Percentiles rank a stretch among this genome's conserved stretches.
Conservation (phyloP, 2,329 filamentous ascomycete species). For the Didymellaceae sp. region DNA sequence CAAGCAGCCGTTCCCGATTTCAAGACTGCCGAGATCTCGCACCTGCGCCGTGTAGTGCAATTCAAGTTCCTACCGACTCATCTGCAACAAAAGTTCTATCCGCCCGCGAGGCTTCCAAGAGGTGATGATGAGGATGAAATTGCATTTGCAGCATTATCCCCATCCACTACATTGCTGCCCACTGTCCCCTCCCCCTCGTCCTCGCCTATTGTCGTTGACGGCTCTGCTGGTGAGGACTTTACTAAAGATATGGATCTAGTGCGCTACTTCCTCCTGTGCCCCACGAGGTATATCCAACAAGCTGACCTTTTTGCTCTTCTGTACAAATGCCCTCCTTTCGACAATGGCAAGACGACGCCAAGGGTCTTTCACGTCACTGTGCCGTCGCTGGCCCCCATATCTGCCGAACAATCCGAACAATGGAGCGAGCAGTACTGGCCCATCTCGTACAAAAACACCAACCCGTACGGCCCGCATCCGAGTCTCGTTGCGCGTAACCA, state of each 20-base stretch:
- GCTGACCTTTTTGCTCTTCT: slow-evolving; percentile 53
- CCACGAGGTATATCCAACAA: slow-evolving; percentile 58
- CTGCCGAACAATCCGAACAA: slow-evolving; percentile 73
- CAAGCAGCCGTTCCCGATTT: slow-evolving; percentile 54
- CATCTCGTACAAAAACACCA: slow-evolving; percentile 84
- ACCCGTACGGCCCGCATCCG: slow-evolving; percentile 84
- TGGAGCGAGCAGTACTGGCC: slow-evolving; percentile 85
- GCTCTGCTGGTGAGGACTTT: slow-evolving; percentile 25
- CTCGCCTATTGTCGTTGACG: slow-evolving; percentile 4
- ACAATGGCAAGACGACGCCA: slow-evolving; percentile 46
- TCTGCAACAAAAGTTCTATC: slow-evolving; percentile 52
- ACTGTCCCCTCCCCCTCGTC: slow-evolving; percentile 18
- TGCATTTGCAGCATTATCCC: slow-evolving; percentile 38
- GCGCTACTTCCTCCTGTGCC: slow-evolving; percentile 61
- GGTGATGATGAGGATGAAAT: slow-evolving; percentile 43
- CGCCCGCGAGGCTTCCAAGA: slow-evolving; percentile 42
- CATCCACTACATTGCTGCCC: slow-evolving; percentile 27
- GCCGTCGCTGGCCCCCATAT: slow-evolving; percentile 76
- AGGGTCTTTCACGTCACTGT: slow-evolving; percentile 71
- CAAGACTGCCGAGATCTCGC: slow-evolving; percentile 54
- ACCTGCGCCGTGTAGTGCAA: slow-evolving; percentile 79
- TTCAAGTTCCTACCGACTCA: slow-evolving; percentile 70
- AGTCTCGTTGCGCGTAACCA: slow-evolving; percentile 73
- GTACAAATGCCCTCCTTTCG: slow-evolving; percentile 49
- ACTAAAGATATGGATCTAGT: slow-evolving; percentile 44